Evolutionary conservation across 371 early-diverging fungal genomes (phyloP), one percentile per base, ranked within the genome.

Genomic region (Rhizopus delemar): DNA sequence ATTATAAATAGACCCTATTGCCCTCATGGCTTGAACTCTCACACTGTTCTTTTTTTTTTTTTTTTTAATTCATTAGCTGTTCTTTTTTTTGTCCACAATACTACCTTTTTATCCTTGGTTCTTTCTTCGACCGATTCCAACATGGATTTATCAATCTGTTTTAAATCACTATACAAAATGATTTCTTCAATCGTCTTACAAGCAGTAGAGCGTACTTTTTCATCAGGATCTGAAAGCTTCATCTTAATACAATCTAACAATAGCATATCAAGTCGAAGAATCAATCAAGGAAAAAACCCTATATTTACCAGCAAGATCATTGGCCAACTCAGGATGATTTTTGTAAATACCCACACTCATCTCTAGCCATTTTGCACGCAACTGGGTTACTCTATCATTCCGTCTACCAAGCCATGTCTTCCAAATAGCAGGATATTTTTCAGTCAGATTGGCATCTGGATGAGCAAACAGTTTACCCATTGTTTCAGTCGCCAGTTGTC

Each of bases 151-250:
- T 84, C 75, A 3, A 93, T 64, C n/a, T 75, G 70, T 41, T 77
- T 73, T 4, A 83, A 69, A 4, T 84, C 70, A 33, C 66, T 62
- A 3, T 82, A 82, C 1, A 31, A 48, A 36, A 86, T 87, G 22
- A 96, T 65, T 41, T 78, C 68, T 8, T 84, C 85, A 16, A 96
- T 64, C 0, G 86, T 66, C 62, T 82, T 84, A 67, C 95, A 89
- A 0, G 85, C 86, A 0, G 86, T 81, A 31, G 84, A 68, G 5
- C 98, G 90, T 11, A 98, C 95, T 63, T 91, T 93, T 35, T 98
- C 97, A 55, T 98, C 97, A 0, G 93, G 91, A 70, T 98, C 98
- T 12, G 83, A 66, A 15, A 94, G 63, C 66, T 91, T 93, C 48
- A 86, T 83, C 29, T 72, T 81, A n/a, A 95, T 66, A 4, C 81